A percentile compares a stretch with the other conserved stretches of the same genome.
Conservation (phyloP, 106 monocot genomes). For the Agapanthus africanus region DNA sequence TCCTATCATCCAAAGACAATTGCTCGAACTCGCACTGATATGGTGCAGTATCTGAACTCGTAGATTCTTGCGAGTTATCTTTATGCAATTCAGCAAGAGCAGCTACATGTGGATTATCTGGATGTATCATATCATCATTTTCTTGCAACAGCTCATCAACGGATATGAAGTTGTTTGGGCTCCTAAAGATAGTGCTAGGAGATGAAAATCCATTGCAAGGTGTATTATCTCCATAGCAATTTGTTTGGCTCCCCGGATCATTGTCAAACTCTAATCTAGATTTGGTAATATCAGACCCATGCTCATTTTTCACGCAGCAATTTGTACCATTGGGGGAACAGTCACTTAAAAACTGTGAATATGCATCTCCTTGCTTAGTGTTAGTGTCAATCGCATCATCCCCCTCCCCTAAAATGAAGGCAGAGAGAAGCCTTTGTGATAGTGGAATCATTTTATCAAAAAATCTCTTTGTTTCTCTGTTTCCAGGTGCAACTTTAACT, state of each 20-base stretch:
- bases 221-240: slow-evolving; percentile 19
- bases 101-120: slow-evolving; percentile 14
- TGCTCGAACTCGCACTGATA: slow-evolving; percentile 47
- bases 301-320: slow-evolving; percentile 17
- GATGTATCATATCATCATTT: slow-evolving; percentile 15
- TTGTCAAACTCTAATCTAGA: slow-evolving; percentile 27
- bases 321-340: slow-evolving; percentile 21
- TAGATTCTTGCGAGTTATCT: slow-evolving; percentile 6
- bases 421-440: slow-evolving; percentile 81
- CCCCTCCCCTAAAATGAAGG: slow-evolving; percentile 68
- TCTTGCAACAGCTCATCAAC: slow-evolving; percentile 25
- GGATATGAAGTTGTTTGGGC: slow-evolving; percentile 22
- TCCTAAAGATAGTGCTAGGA: slow-evolving; percentile 30
- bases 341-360: slow-evolving; percentile 24
- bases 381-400: slow-evolving; percentile 24
- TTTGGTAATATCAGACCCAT: slow-evolving; percentile 13
- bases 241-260: slow-evolving; percentile 28
- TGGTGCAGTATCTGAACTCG: slow-evolving; percentile 9
- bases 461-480: slow-evolving; percentile 37
- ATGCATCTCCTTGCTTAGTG: slow-evolving; percentile 18
- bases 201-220: slow-evolving; percentile 50
- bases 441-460: slow-evolving; percentile 60
- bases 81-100: slow-evolving; percentile 11
- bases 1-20: slow-evolving; percentile 69
- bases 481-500: slow-evolving; percentile 13